Evolutionary conservation across 495 filamentous ascomycete genomes (phyloP).

Genomic region (Cercophora newfieldiana): DNA sequence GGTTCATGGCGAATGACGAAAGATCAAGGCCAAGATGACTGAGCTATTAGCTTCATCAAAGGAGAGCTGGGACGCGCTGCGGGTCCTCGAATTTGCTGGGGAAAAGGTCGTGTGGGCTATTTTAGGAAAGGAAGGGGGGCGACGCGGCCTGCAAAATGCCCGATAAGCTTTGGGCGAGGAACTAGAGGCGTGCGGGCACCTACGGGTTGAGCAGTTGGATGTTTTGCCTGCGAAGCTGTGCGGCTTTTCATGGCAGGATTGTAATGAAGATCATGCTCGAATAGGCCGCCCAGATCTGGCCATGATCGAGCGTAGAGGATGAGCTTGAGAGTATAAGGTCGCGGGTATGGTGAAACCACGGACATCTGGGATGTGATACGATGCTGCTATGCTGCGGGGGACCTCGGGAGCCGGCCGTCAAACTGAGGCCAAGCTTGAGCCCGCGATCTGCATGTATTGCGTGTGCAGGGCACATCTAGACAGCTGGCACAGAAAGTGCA

Average conservation of each 20-base stretch:
- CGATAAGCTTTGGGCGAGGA: neutral
- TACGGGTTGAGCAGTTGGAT: neutral
- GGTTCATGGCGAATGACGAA: neutral
- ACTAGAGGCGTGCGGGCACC: neutral
- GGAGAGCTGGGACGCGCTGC: neutral
- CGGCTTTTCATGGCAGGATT: neutral
- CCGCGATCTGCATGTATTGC: too few species aligned
- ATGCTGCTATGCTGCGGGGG: too few species aligned
- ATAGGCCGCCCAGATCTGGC: neutral
- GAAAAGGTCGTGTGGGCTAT: neutral
- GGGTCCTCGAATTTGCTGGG: neutral
- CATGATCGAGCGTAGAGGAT: too few species aligned
- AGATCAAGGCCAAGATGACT: neutral
- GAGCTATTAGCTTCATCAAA: neutral
- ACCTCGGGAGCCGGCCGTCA: too few species aligned
- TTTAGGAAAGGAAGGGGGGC: neutral
- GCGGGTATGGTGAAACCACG: too few species aligned
- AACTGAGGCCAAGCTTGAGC: too few species aligned
- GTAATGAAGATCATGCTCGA: neutral
- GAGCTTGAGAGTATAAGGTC: too few species aligned
- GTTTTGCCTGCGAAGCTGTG: neutral
- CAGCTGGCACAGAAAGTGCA: too few species aligned
- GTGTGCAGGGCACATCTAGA: too few species aligned
- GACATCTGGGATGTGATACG: too few species aligned
- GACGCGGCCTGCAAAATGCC: neutral